Percentiles rank a stretch among this genome's conserved stretches.
Conservation (phyloP, 2,329 filamentous ascomycete genomes). For the Penicillium sp. region DNA sequence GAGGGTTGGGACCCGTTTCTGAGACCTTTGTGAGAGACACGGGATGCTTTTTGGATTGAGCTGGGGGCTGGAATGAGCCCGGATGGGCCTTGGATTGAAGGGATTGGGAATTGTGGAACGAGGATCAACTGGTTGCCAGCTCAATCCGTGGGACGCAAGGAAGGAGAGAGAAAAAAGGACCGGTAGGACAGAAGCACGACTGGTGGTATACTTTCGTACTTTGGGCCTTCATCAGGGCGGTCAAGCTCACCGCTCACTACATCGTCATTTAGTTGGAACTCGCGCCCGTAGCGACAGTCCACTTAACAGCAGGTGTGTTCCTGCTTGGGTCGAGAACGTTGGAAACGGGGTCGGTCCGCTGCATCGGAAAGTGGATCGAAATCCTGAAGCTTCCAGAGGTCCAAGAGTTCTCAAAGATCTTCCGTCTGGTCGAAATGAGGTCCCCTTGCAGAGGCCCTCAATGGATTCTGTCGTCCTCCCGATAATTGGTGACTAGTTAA, state of each 20-base stretch:
- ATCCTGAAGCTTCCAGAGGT: constrained; percentile 5
- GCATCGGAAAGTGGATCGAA: constrained; percentile 40
- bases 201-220: neutral
- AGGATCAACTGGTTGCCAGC: neutral
- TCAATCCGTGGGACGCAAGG: neutral
- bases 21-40: constrained; percentile 5
- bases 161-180: neutral
- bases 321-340: constrained; percentile 31
- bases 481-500: neutral
- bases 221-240: constrained; percentile 11
- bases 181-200: neutral
- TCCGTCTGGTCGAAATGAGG: constrained; percentile 2
- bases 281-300: neutral
- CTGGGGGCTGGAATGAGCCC: constrained; percentile 16
- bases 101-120: constrained; percentile 23
- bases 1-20: constrained; percentile 8
- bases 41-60: constrained; percentile 8
- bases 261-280: neutral
- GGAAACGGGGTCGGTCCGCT: constrained; percentile 40
- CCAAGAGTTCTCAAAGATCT: neutral
- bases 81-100: constrained; percentile 11
- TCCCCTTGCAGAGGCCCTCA: neutral
- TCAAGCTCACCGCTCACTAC: constrained; percentile 26
- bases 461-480: neutral
- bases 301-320: constrained; percentile 6